Evolutionary conservation across 345 rosid species (phyloP), one percentile per base, ranked within the genome.

Genomic region (Syzygium aromaticum): DNA sequence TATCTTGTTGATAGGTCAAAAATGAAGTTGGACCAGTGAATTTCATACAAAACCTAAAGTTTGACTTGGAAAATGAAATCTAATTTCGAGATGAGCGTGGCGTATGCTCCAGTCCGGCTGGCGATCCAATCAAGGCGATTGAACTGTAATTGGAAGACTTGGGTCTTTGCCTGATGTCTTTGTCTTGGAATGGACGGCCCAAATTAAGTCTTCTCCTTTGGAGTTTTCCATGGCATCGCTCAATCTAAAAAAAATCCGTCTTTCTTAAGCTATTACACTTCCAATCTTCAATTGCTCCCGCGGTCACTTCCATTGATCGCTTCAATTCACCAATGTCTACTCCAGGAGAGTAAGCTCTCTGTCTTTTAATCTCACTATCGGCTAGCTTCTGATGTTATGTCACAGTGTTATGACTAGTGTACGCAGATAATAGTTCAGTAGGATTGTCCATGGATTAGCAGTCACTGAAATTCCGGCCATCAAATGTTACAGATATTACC

Each of bases 301-400:
- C 7, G 30, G 19, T 25, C 86, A 30, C 86, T 6, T 28, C 78
- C 54, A 52, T 86, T 30, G 49, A 51, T 77, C 53, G 46, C 61
- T 33, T 49, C 78, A 22, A 38, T 85, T 61, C 43, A 30, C 87
- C 90, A 51, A 94, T 94, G 94, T 89, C 97, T 84, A 90, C 93
- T 7, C 95, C 97, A 9, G 94, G 89, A 86, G 94, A 93, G 97
- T 94, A 93, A 86, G 73, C 82, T 80, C 63, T 87, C 64, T 88
- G 87, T 77, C 86, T 86, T 43, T 82, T 88, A 51, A 84, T 80
- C 84, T 84, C 87, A 30, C 40, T 57, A 11, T 2, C 19, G 0
- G 80, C 49, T 73, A 19, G 80, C 80, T 67, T 30, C 78, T 17
- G 1, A 67, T n/a, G 23, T 64, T 33, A 67, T 67, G 78, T 67